Evolutionary conservation across 441 rosid species (phyloP), one percentile per base, ranked within the genome.

Genomic region (Erysimum pusillum): DNA sequence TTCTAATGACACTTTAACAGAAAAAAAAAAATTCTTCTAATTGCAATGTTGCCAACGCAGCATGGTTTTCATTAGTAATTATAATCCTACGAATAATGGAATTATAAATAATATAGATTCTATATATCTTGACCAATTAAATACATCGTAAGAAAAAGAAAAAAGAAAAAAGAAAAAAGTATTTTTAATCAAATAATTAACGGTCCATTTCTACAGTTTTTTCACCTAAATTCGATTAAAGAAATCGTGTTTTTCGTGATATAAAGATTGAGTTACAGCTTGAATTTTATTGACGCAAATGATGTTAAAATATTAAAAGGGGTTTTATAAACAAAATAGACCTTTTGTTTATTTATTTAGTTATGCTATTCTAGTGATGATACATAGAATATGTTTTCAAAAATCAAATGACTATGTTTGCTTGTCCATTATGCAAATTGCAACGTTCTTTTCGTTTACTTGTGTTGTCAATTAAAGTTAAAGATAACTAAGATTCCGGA

Each of bases 321-420:
- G 1, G 1, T 22, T 22, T 25, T 25, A 25, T 25, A 25, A 25
- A 25, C 3, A 25, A 25, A 25, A 25, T 25, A 25, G 28, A 25
- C 28, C 28, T 25, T 25, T 25, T 25, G 28, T 25, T 25, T 25
- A 25, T 25, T 25, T 25, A 25, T 14, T 11, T 42, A 8, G 15
- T 11, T 13, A 52, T 41, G 64, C 8, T 35, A 54, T 32, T 73
- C 22, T 31, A 32, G 1, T 41, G 56, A 32, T 6, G 22, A 10
- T 31, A 52, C 34, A 15, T 17, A 65, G 0, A 52, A 36, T 15
- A 10, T 32, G 6, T 4, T 14, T 66, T 7, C 28, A 13, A 3
- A 69, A 14, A 39, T 72, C 15, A 39, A 39, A 52, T 13, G 63
- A 39, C 25, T 73, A 22, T 61, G 11, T 25, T 9, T 20, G 35